A percentile compares a stretch with the other conserved stretches of the same genome.
phyloP scores from a whole-genome alignment of 106 monocot species.

The Acorus calamus region DNA sequence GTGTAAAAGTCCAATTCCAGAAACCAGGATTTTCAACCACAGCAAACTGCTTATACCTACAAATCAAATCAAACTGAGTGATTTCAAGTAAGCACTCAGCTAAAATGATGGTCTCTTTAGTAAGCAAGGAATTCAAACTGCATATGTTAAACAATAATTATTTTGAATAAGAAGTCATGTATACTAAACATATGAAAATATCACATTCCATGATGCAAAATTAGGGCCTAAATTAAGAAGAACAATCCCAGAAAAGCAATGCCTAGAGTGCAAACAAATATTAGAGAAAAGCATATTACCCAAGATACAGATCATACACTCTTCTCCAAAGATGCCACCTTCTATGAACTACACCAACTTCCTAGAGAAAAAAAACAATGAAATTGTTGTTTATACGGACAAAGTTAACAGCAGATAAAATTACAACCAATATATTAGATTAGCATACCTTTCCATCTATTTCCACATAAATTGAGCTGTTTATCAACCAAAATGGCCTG shows the following conservation, averaged over 20 bases:
- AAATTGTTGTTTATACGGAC: background rate
- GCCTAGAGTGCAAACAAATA: background rate
- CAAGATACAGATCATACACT: constrained; percentile 89
- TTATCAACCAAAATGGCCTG: constrained; percentile 97
- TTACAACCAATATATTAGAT: background rate
- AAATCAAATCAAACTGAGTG: constrained; percentile 1
- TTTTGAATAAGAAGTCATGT: too few relatives aligned
- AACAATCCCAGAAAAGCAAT: too few relatives aligned
- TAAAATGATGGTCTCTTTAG: too few relatives aligned
- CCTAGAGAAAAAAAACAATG: constrained; percentile 30
- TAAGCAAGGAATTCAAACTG: too few relatives aligned
- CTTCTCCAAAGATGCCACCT: constrained; percentile 96
- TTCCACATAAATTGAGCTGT: constrained; percentile 93
- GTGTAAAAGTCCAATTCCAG: constrained; percentile 98
- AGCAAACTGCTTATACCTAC: constrained; percentile 91
- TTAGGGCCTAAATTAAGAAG: too few relatives aligned
- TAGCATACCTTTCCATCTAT: constrained; percentile 84
- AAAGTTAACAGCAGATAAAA: background rate
- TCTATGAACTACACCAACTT: constrained; percentile 87
- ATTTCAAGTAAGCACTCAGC: too few relatives aligned
- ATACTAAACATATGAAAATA: too few relatives aligned
- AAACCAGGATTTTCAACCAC: constrained; percentile 98
- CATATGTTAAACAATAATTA: too few relatives aligned
- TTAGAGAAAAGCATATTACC: constrained; percentile 29
- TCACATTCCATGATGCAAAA: too few relatives aligned